Base-by-base conservation (phyloP, 176 grass and related monocot genomes). In the Carex myosuroides region DNA sequence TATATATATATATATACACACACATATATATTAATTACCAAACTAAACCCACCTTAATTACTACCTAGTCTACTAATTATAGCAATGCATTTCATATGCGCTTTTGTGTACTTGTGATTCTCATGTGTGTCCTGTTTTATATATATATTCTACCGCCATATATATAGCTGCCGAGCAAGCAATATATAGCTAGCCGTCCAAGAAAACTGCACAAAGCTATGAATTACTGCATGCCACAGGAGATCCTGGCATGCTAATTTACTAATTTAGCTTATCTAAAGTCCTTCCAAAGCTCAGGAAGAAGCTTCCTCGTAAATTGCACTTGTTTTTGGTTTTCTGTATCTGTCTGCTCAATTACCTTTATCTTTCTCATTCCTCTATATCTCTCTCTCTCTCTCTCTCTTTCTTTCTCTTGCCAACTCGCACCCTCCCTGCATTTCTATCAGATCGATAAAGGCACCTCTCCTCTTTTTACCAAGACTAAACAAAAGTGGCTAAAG, bases 271-370 rank as follows among this genome's bases (percentile, higher is more conserved):
- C 41, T 69, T 29, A 68, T 83, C 35, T 53, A 68, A 83, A 41
- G 46, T 83, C 4, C 81, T 35, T 66, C 52, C 10, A 89, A 42
- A 86, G 60, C 80, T 79, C 16, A n/a, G 12, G 44, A 83, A 94
- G 89, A 94, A 94, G 89, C 89, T 94, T 94, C 89, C 92, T 94
- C 63, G 79, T 85, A 84, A 81, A 83, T 83, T 83, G 62, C 62
- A 83, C 42, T 82, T 3, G 60, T 55, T 66, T 83, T 53, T 48
- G 17, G 39, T 46, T 64, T 65, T 65, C 18, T 44, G 50, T 83
- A 32, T 68, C 70, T 75, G 79, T 58, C 88, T 81, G 88, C 35
- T 39, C 5, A 44, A 44, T 58, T 55, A 79, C 82, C 82, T 84
- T 55, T 61, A 33, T 67, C 69, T 70, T 84, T 76, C 80, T 79